phyloP scores from a whole-genome alignment of 495 filamentous ascomycete species.

The Tirmania nivea region DNA sequence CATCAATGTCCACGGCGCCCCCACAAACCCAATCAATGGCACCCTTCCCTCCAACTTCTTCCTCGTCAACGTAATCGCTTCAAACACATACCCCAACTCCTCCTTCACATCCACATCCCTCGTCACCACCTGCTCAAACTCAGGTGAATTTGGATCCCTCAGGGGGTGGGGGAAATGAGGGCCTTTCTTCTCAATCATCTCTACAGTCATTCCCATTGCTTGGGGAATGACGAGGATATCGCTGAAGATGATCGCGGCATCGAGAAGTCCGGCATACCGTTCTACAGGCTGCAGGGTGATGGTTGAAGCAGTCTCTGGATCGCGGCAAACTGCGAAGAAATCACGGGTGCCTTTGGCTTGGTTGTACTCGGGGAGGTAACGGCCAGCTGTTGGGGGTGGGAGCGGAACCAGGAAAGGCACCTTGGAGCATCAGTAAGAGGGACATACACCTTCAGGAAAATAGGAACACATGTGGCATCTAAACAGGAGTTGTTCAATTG shows the following conservation, averaged over 20 bases:
- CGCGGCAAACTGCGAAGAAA: constrained; percentile 93
- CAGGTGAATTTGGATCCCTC: constrained; percentile 28
- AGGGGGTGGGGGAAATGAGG: constrained; percentile 82
- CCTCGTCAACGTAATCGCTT: constrained; percentile 78
- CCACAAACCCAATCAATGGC: constrained; percentile 90
- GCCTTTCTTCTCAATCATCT: constrained; percentile 92
- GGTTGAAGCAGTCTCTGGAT: constrained; percentile 74
- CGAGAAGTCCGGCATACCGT: constrained; percentile 69
- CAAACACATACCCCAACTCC: constrained; percentile 81
- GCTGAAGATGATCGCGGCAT: constrained; percentile 96
- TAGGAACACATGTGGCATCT: no score
- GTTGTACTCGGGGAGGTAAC: constrained; percentile 96
- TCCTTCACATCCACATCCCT: constrained; percentile 60
- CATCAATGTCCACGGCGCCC: constrained; percentile 86
- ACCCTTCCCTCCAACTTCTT: constrained; percentile 60
- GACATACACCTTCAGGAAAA: no score
- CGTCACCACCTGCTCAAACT: constrained; percentile 39
- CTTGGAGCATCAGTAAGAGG: not conserved
- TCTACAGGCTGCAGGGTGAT: constrained; percentile 87
- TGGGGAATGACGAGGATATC: constrained; percentile 96
- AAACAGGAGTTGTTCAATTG: no score
- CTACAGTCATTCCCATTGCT: constrained; percentile 87
- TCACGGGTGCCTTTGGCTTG: constrained; percentile 70
- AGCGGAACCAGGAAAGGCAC: not conserved
- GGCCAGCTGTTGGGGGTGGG: constrained; percentile 40